phyloP scores from a whole-genome alignment of 179 eudicot genomes.

The Vitellaria paradoxa region DNA sequence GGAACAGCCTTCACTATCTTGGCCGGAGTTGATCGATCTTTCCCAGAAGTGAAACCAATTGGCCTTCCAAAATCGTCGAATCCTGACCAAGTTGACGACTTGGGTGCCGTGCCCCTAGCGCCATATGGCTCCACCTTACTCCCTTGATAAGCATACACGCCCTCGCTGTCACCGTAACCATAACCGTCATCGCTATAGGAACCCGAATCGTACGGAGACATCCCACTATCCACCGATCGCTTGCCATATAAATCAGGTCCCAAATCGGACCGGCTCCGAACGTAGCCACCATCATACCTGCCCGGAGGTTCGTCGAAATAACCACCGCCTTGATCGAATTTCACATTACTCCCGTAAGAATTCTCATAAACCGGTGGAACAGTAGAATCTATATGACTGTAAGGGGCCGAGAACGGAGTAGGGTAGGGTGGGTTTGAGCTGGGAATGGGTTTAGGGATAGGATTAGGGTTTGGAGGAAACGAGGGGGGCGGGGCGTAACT shows the following conservation, averaged over 20 bases:
- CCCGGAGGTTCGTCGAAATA: constrained; percentile 33
- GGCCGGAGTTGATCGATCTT: constrained; percentile 28
- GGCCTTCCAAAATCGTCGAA: constrained; percentile 97
- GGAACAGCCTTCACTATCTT: constrained; percentile 87
- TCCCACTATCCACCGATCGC: constrained; percentile 27
- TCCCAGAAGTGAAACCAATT: constrained; percentile 44
- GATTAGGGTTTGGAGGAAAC: constrained; percentile 16
- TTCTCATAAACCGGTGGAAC: constrained; percentile 18
- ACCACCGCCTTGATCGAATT: constrained; percentile 39
- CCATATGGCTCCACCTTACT: constrained; percentile 75
- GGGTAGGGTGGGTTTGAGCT: not conserved
- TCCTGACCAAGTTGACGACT: constrained; percentile 53
- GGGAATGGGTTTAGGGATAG: constrained; percentile 24
- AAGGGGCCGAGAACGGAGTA: not conserved
- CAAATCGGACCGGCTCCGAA: constrained; percentile 35
- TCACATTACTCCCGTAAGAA: constrained; percentile 25
- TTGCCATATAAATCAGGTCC: constrained; percentile 38
- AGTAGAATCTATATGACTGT: constrained; percentile 15
- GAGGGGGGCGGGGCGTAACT: constrained; percentile 34
- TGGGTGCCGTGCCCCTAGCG: constrained; percentile 58
- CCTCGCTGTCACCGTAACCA: constrained; percentile 54
- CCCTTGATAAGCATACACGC: constrained; percentile 75
- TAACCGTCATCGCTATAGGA: constrained; percentile 29
- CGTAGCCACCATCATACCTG: constrained; percentile 28
- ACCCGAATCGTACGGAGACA: constrained; percentile 27